phyloP scores from a whole-genome alignment of 1,284 basidiomycete species.

The Fomitiporia mediterranea region DNA sequence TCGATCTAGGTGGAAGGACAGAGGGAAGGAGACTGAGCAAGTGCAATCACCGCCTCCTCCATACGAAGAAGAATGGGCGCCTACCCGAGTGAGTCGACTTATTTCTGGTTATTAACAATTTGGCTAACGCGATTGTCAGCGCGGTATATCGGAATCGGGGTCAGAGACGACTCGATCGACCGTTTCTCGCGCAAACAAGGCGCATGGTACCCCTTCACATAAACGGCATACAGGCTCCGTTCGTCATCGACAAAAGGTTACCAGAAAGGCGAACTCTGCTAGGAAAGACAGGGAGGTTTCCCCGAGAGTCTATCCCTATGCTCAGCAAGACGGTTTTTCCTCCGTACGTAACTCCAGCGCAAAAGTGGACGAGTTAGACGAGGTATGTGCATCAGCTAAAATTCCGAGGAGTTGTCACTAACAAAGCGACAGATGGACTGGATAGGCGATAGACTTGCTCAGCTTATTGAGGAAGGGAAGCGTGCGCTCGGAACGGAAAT shows the following conservation, averaged over 20 bases:
- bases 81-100: conserved; percentile 27
- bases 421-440: conserved; percentile 57
- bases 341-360: conserved; percentile 27
- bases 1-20: conserved; percentile 56
- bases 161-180: not conserved
- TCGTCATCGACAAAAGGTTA: conserved; percentile 4
- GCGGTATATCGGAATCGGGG: not conserved
- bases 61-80: conserved; percentile 58
- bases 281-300: not conserved
- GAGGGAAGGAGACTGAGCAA: conserved; percentile 49
- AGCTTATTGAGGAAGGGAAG: conserved; percentile 68
- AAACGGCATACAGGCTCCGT: not conserved
- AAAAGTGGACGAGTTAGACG: conserved; percentile 39
- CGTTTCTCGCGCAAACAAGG: not conserved
- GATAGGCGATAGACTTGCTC: conserved; percentile 63
- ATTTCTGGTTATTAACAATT: not conserved
- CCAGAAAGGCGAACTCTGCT: not conserved
- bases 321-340: conserved; percentile 27
- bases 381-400: conserved; percentile 33
- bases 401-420: not conserved
- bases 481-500: conserved; percentile 64
- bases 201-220: not conserved
- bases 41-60: conserved; percentile 59
- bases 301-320: not conserved
- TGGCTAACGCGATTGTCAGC: not conserved